A percentile compares a stretch with the other conserved stretches of the same genome.
Conservation (phyloP, 2,329 filamentous ascomycete genomes). For the Trichoderma sp. region DNA sequence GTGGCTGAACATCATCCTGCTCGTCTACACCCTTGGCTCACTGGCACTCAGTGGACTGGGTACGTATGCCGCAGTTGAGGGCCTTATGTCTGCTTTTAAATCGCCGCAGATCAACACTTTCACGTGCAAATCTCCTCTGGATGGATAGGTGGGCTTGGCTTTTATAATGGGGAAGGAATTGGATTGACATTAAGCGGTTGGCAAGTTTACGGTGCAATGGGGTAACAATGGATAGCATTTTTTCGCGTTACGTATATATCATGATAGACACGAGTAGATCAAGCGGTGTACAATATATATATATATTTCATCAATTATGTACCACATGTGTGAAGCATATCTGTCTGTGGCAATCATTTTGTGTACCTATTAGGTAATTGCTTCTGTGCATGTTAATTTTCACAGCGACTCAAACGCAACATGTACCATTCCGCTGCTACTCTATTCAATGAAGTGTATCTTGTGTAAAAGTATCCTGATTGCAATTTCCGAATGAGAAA, state of each 20-base stretch:
- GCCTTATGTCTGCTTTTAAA: conserved; percentile 31
- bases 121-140: conserved; percentile 31
- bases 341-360: no score
- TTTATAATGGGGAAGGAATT: not conserved
- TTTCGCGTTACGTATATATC: not conserved
- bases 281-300: not conserved
- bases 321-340: no score
- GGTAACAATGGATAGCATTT: not conserved
- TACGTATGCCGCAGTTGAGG: conserved; percentile 29
- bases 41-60: conserved; percentile 30
- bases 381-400: no score
- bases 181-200: not conserved
- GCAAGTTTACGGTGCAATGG: not conserved
- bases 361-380: no score
- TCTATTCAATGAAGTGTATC: no score
- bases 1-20: conserved; percentile 24
- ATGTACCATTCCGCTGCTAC: no score
- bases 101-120: conserved; percentile 32
- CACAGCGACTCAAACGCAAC: no score
- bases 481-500: no score
- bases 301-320: not conserved
- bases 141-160: not conserved
- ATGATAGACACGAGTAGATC: not conserved
- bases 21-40: conserved; percentile 30
- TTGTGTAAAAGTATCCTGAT: no score